A percentile compares a stretch with the other conserved stretches of the same genome.
phyloP scores from a whole-genome alignment of 1,284 basidiomycete genomes.

The Dichomitus squalens region DNA sequence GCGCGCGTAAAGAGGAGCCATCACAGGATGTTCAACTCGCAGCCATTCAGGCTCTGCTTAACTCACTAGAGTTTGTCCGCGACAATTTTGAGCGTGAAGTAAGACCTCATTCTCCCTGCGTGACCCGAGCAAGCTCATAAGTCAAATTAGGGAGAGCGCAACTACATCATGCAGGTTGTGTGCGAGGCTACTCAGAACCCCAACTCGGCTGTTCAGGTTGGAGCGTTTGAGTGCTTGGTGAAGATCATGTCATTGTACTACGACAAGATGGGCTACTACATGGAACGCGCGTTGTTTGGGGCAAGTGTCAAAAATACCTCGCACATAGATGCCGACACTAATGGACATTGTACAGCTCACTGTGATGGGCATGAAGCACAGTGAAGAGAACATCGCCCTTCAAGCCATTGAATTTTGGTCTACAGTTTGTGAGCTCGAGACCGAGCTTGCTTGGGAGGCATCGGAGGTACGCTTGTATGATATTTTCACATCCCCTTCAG shows the following conservation, averaged over 20 bases:
- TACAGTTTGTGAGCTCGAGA: slow-evolving; percentile 97
- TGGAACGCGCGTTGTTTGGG: slow-evolving; percentile 98
- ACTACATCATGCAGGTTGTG: slow-evolving; percentile 99
- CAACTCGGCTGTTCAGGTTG: slow-evolving; percentile 83
- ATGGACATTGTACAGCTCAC: slow-evolving; percentile 69
- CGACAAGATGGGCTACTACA: slow-evolving; percentile 99
- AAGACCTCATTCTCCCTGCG: slow-evolving; percentile 26
- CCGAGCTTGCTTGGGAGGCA: slow-evolving; percentile 90
- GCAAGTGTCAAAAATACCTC: slow-evolving; percentile 50
- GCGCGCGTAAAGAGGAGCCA: slow-evolving; percentile 94
- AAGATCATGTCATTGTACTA: slow-evolving; percentile 98
- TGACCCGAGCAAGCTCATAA: background rate
- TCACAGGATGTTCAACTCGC: slow-evolving; percentile 95
- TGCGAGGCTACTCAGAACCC: slow-evolving; percentile 96
- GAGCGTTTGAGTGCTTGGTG: slow-evolving; percentile 94
- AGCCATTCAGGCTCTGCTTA: slow-evolving; percentile 91
- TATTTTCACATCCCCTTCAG: background rate
- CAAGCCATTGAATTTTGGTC: slow-evolving; percentile 99
- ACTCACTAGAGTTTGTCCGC: slow-evolving; percentile 96
- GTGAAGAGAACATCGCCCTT: slow-evolving; percentile 88
- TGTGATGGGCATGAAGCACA: slow-evolving; percentile 97
- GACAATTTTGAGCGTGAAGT: slow-evolving; percentile 99
- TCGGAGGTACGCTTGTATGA: slow-evolving; percentile 68
- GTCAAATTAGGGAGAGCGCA: slow-evolving; percentile 83
- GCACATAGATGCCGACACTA: slow-evolving; percentile 15